phyloP scores from a whole-genome alignment of 2,329 filamentous ascomycete species.

The Colletotrichum sp. region DNA sequence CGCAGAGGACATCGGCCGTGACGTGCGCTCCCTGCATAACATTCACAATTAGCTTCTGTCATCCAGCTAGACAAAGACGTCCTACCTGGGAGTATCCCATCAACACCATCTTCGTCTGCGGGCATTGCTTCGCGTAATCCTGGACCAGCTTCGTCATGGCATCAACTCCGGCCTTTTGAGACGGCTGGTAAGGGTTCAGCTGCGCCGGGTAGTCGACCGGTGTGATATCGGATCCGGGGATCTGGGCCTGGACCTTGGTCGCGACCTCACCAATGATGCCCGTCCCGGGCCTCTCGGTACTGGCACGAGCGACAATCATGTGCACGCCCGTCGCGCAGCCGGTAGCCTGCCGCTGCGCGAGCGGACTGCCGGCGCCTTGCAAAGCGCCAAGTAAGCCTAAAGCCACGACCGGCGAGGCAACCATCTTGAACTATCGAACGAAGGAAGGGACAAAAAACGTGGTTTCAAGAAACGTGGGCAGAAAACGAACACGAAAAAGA shows the following conservation, averaged over 20 bases:
- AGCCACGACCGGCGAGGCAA: constrained; percentile 9
- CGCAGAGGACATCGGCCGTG: constrained; percentile 41
- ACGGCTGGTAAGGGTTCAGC: constrained; percentile 36
- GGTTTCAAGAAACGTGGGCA: not conserved
- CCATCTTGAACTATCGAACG: not conserved
- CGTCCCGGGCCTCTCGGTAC: constrained; percentile 35
- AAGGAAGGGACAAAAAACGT: not conserved
- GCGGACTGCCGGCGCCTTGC: not conserved
- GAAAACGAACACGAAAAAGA: not conserved
- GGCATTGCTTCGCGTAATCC: constrained; percentile 39
- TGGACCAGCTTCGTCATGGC: constrained; percentile 35
- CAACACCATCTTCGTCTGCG: constrained; percentile 42
- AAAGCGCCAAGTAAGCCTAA: constrained; percentile 7
- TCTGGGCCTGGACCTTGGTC: constrained; percentile 30
- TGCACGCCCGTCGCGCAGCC: constrained; percentile 41
- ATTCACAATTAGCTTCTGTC: not conserved
- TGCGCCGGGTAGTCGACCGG: constrained; percentile 45
- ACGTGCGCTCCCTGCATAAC: constrained; percentile 41
- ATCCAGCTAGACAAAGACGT: not conserved
- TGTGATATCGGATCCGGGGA: constrained; percentile 37
- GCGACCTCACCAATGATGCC: constrained; percentile 39
- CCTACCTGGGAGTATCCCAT: constrained; percentile 46
- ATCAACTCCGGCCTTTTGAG: constrained; percentile 33
- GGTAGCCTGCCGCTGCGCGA: not conserved
- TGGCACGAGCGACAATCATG: constrained; percentile 45